Conservation (phyloP, 2,329 filamentous ascomycete genomes). For the Aspergillus amoenus region DNA sequence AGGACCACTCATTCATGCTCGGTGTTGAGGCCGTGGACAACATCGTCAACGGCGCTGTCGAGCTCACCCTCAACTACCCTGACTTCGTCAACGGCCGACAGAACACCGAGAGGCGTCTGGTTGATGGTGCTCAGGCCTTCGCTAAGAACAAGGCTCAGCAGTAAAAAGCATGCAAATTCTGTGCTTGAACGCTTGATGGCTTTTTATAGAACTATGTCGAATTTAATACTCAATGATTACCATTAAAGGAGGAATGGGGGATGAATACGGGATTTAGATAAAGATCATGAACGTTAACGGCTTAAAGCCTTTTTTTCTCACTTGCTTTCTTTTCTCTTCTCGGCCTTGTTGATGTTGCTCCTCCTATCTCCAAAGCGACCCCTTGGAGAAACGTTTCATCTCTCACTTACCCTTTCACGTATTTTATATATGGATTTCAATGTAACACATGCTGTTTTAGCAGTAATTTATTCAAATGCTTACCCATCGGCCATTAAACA, state of each 20-base stretch:
- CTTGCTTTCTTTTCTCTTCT: constrained; percentile 10
- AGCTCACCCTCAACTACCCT: constrained; percentile 93
- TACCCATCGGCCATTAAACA: not conserved
- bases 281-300: constrained; percentile 17
- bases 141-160: constrained; percentile 44
- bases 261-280: constrained; percentile 16
- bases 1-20: constrained; percentile 97
- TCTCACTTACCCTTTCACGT: constrained; percentile 8
- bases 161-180: constrained; percentile 17
- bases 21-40: constrained; percentile 91
- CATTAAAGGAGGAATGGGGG: constrained; percentile 9
- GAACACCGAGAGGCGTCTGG: constrained; percentile 62
- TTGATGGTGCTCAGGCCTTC: constrained; percentile 62
- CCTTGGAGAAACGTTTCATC: constrained; percentile 32
- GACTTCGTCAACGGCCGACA: constrained; percentile 82
- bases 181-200: constrained; percentile 1
- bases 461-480: not conserved
- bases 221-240: constrained; percentile 22
- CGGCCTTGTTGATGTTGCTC: constrained; percentile 1
- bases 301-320: constrained; percentile 12
- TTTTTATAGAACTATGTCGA: constrained; percentile 19
- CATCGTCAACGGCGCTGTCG: constrained; percentile 83
- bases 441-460: not conserved
- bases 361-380: constrained; percentile 26
- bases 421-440: constrained; percentile 7